These are phyloP conservation scores for Phytophthora boehmeriae DNA, from an alignment of 352 stramenopile genomes.

Conservation along the genomic window DNA sequence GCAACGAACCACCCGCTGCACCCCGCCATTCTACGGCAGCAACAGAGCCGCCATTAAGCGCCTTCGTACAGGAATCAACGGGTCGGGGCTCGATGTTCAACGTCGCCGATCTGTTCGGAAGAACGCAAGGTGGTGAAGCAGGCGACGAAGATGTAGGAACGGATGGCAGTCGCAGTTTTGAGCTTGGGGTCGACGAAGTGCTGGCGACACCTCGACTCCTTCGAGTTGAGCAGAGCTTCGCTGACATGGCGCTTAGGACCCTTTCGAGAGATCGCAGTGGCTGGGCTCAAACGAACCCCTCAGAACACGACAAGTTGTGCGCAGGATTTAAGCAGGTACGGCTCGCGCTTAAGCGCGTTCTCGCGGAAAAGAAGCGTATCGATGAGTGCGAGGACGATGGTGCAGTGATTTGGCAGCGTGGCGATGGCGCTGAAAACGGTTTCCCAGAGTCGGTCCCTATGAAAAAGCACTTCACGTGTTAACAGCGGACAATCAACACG, in stretches of 20 bases:
- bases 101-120: not conserved
- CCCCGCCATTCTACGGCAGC: not conserved
- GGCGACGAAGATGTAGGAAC: not conserved
- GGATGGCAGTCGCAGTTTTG: not conserved
- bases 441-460: not conserved
- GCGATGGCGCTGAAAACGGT: no score
- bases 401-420: constrained; percentile 14
- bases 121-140: not conserved
- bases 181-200: not conserved
- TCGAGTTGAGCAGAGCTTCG: constrained; percentile 1
- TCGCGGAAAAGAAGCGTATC: not conserved
- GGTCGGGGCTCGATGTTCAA: not conserved
- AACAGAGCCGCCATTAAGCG: not conserved
- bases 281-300: not conserved
- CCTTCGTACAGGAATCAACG: not conserved
- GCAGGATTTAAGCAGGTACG: constrained; percentile 1
- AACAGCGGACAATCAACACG: no score
- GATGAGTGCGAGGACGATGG: constrained; percentile 6
- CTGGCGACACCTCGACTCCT: not conserved
- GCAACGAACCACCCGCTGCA: not conserved
- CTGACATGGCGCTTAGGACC: not conserved
- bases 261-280: not conserved
- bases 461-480: not conserved
- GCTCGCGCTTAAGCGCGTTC: constrained; percentile 5
- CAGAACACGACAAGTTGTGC: not conserved